Evolutionary conservation across 2,329 filamentous ascomycete species (phyloP).

Genomic region (Fusarium buharicum): DNA sequence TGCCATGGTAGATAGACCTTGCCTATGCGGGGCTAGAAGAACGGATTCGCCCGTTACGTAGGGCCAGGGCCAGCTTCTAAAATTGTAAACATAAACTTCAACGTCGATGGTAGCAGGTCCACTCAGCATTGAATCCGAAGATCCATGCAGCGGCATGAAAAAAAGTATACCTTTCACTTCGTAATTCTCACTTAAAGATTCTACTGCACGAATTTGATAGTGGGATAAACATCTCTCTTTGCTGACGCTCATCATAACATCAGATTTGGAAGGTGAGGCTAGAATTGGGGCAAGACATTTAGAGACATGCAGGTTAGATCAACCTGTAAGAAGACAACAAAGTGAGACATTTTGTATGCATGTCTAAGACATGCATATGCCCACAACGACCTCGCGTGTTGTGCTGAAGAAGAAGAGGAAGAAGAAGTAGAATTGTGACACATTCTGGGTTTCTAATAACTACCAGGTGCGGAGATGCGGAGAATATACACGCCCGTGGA

Average conservation of each 20-base stretch:
- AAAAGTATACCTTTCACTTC: neutral
- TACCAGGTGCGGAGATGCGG: neutral
- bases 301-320: slow-evolving; percentile 45
- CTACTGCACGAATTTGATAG: neutral
- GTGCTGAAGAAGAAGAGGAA: slow-evolving; percentile 32
- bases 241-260: slow-evolving; percentile 25
- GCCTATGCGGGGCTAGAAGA: slow-evolving; percentile 16
- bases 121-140: slow-evolving; percentile 14
- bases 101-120: slow-evolving; percentile 1
- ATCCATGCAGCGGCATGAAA: slow-evolving; percentile 8
- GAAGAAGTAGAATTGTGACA: slow-evolving; percentile 9
- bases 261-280: slow-evolving; percentile 22
- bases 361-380: slow-evolving; percentile 50
- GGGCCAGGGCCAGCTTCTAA: slow-evolving; percentile 6
- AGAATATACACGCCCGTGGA: neutral
- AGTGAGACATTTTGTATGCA: slow-evolving; percentile 53
- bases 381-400: slow-evolving; percentile 40
- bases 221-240: neutral
- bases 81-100: slow-evolving; percentile 3
- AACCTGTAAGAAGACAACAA: slow-evolving; percentile 50
- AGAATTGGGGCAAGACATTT: slow-evolving; percentile 41
- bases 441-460: neutral
- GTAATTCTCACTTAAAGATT: neutral
- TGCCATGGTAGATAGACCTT: neutral
- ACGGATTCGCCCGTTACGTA: slow-evolving; percentile 16